phyloP scores from a whole-genome alignment of 169 alveolate species.

The Babesia bigemina region DNA sequence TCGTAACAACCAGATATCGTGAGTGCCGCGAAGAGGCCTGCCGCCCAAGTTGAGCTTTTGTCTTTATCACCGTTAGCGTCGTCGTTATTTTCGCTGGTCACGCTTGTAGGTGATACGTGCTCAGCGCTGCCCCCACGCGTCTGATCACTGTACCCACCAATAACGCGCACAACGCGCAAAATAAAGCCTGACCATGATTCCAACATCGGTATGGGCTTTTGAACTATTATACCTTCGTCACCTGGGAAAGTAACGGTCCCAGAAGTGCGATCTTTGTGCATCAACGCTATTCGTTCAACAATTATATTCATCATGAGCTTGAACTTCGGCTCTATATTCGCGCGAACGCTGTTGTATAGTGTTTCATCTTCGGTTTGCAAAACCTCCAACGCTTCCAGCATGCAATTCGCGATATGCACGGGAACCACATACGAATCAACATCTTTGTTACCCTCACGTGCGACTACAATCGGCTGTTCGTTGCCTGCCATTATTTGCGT shows the following conservation, averaged over 20 bases:
- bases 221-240: slow-evolving; percentile 1
- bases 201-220: slow-evolving; percentile 25
- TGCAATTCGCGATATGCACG: neutral
- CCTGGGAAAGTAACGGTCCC: neutral
- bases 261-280: neutral
- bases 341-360: neutral
- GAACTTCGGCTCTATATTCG: neutral
- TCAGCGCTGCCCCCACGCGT: neutral
- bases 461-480: slow-evolving; percentile 5
- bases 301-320: neutral
- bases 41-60: neutral
- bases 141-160: neutral
- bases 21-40: slow-evolving; percentile 13
- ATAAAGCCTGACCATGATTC: slow-evolving; percentile 39
- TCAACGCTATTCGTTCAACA: neutral
- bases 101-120: too few species aligned
- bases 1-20: slow-evolving; percentile 13
- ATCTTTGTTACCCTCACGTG: neutral
- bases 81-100: too few species aligned
- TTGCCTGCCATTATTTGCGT: slow-evolving; percentile 3
- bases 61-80: neutral
- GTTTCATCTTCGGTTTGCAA: neutral
- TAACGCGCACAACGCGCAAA: neutral
- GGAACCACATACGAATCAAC: neutral
- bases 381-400: slow-evolving; percentile 12